A percentile compares a stretch with the other conserved stretches of the same genome.
These are phyloP conservation scores for Tetrapisispora namnaoensis DNA, from an alignment of 805 yeast genomes.

Conservation along the genomic window DNA sequence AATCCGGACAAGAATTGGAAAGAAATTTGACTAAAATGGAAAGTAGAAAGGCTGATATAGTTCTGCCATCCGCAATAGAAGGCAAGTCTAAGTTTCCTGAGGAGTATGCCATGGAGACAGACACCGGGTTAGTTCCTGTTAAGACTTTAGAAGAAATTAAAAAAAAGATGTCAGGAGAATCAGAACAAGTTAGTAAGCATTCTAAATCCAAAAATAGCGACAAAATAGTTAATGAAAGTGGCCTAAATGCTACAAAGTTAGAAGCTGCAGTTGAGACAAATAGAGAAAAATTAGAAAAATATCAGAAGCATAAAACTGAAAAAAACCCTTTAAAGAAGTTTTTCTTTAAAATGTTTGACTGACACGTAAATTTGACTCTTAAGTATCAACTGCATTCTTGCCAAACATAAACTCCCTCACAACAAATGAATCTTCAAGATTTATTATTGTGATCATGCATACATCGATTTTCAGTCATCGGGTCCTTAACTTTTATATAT, in stretches of 20 bases:
- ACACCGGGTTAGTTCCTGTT: slow-evolving; percentile 79
- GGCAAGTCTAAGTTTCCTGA: slow-evolving; percentile 57
- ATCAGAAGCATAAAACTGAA: slow-evolving; percentile 13
- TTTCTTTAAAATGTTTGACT: slow-evolving; percentile 16
- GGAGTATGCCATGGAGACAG: slow-evolving; percentile 81
- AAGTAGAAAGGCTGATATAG: not conserved
- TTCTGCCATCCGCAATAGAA: not conserved
- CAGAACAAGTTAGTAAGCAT: not conserved
- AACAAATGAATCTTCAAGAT: not conserved
- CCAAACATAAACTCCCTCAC: not conserved
- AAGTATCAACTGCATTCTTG: too few species aligned
- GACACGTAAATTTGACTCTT: not conserved
- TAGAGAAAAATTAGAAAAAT: slow-evolving; percentile 22
- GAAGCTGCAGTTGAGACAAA: slow-evolving; percentile 27
- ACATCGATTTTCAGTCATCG: not conserved
- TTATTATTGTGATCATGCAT: not conserved
- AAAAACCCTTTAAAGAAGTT: slow-evolving; percentile 17
- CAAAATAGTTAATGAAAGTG: not conserved
- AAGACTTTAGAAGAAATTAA: slow-evolving; percentile 37
- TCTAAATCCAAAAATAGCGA: not conserved
- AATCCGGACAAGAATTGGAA: slow-evolving; percentile 17
- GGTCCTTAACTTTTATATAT: too few species aligned
- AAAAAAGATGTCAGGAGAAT: not conserved
- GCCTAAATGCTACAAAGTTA: slow-evolving; percentile 17
- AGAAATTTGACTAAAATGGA: not conserved